Conservation (phyloP, 2,329 filamentous ascomycete genomes). For the Ophiostoma sp. region DNA sequence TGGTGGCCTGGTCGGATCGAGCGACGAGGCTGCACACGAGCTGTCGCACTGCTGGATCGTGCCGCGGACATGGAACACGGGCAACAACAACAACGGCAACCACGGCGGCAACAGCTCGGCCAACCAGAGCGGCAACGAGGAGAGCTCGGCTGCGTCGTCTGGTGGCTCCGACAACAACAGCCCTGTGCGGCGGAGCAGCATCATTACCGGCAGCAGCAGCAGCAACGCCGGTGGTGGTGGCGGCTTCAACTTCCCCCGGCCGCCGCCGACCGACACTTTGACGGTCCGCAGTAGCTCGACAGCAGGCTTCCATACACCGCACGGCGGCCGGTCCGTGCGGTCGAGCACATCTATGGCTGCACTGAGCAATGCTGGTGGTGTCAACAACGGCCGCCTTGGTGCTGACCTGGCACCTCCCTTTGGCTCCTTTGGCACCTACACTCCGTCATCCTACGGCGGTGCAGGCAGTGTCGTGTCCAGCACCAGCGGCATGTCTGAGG, state of each 20-base stretch:
- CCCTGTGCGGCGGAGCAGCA: constrained; percentile 28
- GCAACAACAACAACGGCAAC: constrained; percentile 23
- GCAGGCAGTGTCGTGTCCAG: constrained; percentile 33
- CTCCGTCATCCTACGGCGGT: constrained; percentile 20
- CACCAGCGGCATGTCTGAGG: constrained; percentile 36
- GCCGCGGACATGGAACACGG: constrained; percentile 43
- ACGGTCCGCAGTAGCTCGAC: constrained; percentile 30
- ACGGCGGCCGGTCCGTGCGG: constrained; percentile 32
- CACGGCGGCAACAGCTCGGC: constrained; percentile 30
- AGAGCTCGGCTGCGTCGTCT: constrained; percentile 9
- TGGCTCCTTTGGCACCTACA: constrained; percentile 29
- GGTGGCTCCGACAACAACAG: constrained; percentile 32
- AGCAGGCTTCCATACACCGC: constrained; percentile 29
- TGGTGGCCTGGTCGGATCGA: constrained; percentile 34
- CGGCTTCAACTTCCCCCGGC: constrained; percentile 34
- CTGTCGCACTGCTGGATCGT: constrained; percentile 55
- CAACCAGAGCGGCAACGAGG: constrained; percentile 30
- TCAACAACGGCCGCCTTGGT: not conserved
- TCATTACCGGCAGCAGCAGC: not conserved
- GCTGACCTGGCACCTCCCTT: constrained; percentile 11
- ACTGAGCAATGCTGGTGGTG: constrained; percentile 14
- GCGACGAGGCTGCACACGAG: constrained; percentile 48
- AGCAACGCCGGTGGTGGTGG: constrained; percentile 12
- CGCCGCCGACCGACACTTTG: constrained; percentile 30
- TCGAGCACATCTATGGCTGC: constrained; percentile 31